Percentiles rank a stretch among this genome's conserved stretches.
Conservation (phyloP, 139 green algal genomes). For the Tetraselmis chui region DNA sequence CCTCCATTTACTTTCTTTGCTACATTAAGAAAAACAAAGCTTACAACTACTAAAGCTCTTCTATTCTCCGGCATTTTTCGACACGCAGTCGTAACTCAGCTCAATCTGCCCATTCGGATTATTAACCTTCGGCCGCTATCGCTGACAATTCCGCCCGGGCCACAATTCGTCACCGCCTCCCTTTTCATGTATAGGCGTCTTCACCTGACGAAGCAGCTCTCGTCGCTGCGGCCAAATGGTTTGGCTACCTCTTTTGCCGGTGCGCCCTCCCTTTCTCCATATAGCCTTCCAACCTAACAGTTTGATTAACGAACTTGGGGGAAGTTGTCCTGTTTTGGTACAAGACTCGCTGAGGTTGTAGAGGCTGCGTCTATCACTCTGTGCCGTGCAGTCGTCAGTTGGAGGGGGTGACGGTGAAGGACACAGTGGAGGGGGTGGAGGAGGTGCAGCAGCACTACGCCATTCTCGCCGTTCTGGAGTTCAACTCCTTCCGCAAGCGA, state of each 20-base stretch:
- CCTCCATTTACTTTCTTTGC: too few relatives aligned
- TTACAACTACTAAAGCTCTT: too few relatives aligned
- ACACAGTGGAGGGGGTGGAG: conserved; percentile 3
- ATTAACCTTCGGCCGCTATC: too few relatives aligned
- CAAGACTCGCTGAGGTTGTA: too few relatives aligned
- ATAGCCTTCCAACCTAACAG: too few relatives aligned
- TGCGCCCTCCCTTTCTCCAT: neutral
- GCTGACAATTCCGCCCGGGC: too few relatives aligned
- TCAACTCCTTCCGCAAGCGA: conserved; percentile 35
- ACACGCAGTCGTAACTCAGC: conserved; percentile 23
- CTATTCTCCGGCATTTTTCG: too few relatives aligned
- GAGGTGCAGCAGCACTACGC: conserved; percentile 36
- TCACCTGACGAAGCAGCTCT: conserved; percentile 81
- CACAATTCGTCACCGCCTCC: too few relatives aligned
- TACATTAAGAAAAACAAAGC: too few relatives aligned
- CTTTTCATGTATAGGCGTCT: conserved; percentile 69
- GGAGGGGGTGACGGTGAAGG: conserved; percentile 9
- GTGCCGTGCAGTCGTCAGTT: conserved; percentile 24
- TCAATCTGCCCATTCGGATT: neutral
- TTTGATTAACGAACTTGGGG: too few relatives aligned
- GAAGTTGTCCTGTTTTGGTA: too few relatives aligned
- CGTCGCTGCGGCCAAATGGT: conserved; percentile 61
- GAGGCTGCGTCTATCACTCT: too few relatives aligned
- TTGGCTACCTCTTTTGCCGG: conserved; percentile 59
- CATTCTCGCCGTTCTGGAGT: conserved; percentile 38